Conservation (phyloP, 2,329 filamentous ascomycete genomes). For the Trichophyton mentagrophytes region DNA sequence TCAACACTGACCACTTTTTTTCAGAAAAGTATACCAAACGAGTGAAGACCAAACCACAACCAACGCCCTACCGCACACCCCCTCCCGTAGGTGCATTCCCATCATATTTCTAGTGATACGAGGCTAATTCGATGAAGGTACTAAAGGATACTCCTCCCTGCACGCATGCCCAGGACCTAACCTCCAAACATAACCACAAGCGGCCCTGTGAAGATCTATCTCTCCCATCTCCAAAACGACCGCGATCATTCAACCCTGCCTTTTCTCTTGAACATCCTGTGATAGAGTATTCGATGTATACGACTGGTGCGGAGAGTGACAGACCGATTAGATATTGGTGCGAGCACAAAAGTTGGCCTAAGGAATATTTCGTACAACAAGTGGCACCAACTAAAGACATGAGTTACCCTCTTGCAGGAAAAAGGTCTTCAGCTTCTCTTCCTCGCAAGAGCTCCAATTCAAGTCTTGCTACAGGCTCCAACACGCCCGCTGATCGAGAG, state of each 20-base stretch:
- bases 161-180: no score
- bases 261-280: neutral
- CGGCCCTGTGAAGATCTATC: no score
- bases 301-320: neutral
- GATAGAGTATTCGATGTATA: neutral
- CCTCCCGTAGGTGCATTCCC: no score
- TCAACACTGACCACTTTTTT: no score
- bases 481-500: constrained; percentile 30
- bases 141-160: neutral
- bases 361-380: constrained; percentile 17
- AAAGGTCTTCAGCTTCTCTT: constrained; percentile 20
- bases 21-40: no score
- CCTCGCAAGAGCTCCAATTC: constrained; percentile 20
- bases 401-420: constrained; percentile 22
- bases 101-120: no score
- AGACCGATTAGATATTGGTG: constrained; percentile 18
- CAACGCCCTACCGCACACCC: no score
- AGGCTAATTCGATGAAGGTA: no score
- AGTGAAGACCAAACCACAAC: no score
- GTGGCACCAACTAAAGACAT: constrained; percentile 14
- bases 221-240: no score
- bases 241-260: no score
- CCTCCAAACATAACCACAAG: no score
- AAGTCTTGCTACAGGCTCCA: constrained; percentile 10
- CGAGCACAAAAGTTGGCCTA: constrained; percentile 17